These are phyloP conservation scores for Fusarium sp. DNA, from an alignment of 2,329 filamentous ascomycete species.

Conservation along the genomic window DNA sequence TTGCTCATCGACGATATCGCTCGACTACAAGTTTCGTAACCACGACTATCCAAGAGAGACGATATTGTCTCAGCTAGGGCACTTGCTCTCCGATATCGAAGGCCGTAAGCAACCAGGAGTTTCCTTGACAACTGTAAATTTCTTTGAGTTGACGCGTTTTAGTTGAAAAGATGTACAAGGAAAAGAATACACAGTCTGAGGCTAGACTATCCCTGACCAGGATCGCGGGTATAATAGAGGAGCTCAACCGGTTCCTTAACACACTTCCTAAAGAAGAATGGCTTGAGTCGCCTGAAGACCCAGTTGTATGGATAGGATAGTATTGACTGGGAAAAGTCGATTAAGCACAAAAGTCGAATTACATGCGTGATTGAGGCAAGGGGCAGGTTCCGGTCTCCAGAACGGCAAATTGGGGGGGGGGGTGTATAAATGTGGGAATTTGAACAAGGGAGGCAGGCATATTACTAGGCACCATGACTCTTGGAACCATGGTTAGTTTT, in stretches of 20 bases:
- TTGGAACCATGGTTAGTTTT: neutral
- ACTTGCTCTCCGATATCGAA: slow-evolving; percentile 19
- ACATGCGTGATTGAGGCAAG: neutral
- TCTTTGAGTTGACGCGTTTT: too few species aligned
- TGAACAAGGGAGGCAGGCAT: neutral
- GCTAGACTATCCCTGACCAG: slow-evolving; percentile 12
- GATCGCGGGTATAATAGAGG: slow-evolving; percentile 7
- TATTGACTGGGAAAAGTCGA: neutral
- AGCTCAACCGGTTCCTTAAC: slow-evolving; percentile 18
- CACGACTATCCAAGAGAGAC: slow-evolving; percentile 10
- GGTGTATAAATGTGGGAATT: neutral
- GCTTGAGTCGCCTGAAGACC: slow-evolving; percentile 18
- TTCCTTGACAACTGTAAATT: too few species aligned
- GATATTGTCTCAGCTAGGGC: slow-evolving; percentile 7
- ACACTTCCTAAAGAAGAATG: slow-evolving; percentile 26
- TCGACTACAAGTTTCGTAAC: slow-evolving; percentile 29
- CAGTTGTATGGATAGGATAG: neutral
- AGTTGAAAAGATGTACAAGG: slow-evolving; percentile 16
- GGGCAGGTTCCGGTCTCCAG: neutral
- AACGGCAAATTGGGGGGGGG: neutral
- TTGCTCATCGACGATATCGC: slow-evolving; percentile 13
- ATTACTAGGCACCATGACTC: neutral
- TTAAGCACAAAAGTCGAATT: neutral
- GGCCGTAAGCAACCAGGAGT: slow-evolving; percentile 10
- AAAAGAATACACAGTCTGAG: neutral